Conservation (phyloP, 768 basidiomycete species). For the Gyrodon lividus region DNA sequence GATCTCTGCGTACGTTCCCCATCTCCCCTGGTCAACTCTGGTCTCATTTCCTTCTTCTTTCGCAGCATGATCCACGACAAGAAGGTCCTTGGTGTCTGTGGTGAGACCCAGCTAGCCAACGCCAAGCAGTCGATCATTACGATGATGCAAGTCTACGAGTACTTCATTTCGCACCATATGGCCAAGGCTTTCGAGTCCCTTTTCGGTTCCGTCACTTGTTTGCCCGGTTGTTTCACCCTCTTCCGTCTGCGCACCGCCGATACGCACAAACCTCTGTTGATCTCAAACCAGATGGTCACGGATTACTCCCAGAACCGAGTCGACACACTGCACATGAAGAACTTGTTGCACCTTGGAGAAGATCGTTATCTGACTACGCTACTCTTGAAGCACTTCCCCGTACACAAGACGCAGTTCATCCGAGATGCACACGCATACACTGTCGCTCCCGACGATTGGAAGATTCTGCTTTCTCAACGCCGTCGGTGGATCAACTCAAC, state of each 20-base stretch:
- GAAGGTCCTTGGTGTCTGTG: conserved; percentile 90
- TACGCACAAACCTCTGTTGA: conserved; percentile 91
- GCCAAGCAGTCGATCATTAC: conserved; percentile 93
- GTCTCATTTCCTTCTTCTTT: neutral
- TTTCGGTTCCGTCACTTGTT: conserved; percentile 97
- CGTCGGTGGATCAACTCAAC: conserved; percentile 99
- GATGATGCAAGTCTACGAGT: conserved; percentile 99
- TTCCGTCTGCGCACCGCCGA: conserved; percentile 94
- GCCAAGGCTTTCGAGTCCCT: conserved; percentile 97
- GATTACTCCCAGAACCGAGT: conserved; percentile 97
- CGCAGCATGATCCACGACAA: conserved; percentile 94
- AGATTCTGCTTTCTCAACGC: conserved; percentile 89
- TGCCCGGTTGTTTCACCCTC: conserved; percentile 98
- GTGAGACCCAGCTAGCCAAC: conserved; percentile 91
- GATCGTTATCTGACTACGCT: conserved; percentile 98
- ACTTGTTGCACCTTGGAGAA: conserved; percentile 94
- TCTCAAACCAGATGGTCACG: conserved; percentile 85
- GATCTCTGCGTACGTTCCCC: conserved; percentile 79
- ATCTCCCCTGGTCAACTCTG: neutral
- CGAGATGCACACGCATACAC: conserved; percentile 93
- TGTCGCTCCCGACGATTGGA: conserved; percentile 95
- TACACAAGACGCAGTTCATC: conserved; percentile 92
- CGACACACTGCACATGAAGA: conserved; percentile 99
- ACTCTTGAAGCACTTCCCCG: conserved; percentile 92
- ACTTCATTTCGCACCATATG: conserved; percentile 98